A percentile compares a stretch with the other conserved stretches of the same genome.
Evolutionary conservation across 2,329 filamentous ascomycete genomes (phyloP).

Genomic region (Emydomyces testavorans): DNA sequence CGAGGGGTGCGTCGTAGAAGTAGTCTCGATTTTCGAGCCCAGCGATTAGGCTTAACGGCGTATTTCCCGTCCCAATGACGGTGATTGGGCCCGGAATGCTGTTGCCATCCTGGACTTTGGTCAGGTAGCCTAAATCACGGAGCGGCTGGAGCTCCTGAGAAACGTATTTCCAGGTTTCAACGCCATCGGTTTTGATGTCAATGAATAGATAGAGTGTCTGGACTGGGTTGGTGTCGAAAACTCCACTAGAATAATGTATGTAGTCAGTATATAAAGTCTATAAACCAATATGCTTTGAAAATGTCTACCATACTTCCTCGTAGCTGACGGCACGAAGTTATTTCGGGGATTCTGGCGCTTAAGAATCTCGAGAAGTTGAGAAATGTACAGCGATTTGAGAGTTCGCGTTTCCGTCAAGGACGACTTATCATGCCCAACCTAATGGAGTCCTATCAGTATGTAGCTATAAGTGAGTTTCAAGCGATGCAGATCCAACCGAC

Average conservation of each 20-base stretch:
- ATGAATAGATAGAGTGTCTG: slow-evolving; percentile 56
- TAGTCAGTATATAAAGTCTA: background rate
- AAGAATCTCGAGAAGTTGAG: slow-evolving; percentile 47
- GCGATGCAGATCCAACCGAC: slow-evolving; percentile 25
- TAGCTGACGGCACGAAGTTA: slow-evolving; percentile 39
- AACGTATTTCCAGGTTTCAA: slow-evolving; percentile 46
- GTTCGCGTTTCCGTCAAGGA: slow-evolving; percentile 45
- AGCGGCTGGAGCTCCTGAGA: slow-evolving; percentile 47
- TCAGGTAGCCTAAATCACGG: slow-evolving; percentile 42
- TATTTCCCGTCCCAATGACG: slow-evolving; percentile 52
- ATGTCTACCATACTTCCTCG: slow-evolving; percentile 36
- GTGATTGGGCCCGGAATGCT: slow-evolving; percentile 44
- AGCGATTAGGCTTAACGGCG: slow-evolving; percentile 39
- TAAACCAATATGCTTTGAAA: background rate
- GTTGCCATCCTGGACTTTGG: slow-evolving; percentile 39
- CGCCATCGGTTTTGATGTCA: slow-evolving; percentile 50
- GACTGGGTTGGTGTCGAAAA: slow-evolving; percentile 45
- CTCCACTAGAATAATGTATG: slow-evolving; percentile 34
- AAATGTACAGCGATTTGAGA: slow-evolving; percentile 47
- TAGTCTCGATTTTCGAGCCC: slow-evolving; percentile 40
- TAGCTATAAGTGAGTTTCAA: background rate
- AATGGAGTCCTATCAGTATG: too few species aligned
- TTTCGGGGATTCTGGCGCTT: slow-evolving; percentile 45
- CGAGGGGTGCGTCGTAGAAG: slow-evolving; percentile 51
- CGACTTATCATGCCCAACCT: slow-evolving; percentile 46